phyloP scores from a whole-genome alignment of 2,329 filamentous ascomycete species.

The Daldinia sp. region DNA sequence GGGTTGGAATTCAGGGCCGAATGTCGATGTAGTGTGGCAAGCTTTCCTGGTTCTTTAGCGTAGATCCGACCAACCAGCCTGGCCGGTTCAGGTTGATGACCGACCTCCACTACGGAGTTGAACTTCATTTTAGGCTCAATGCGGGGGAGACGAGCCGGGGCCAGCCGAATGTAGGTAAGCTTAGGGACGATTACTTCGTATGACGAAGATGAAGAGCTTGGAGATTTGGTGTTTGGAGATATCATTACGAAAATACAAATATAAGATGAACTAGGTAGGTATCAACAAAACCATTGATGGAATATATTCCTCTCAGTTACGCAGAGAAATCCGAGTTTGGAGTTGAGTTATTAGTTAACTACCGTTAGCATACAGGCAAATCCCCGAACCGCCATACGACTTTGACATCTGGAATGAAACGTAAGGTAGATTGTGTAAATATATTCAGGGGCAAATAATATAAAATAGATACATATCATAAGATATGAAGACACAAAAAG shows the following conservation, averaged over 20 bases:
- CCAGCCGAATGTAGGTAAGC: constrained; percentile 5
- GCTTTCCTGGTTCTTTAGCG: constrained; percentile 23
- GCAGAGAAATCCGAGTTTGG: not conserved
- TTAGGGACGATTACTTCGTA: constrained; percentile 3
- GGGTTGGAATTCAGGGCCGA: constrained; percentile 31
- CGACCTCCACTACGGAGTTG: constrained; percentile 38
- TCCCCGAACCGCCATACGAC: not conserved
- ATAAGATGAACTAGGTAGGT: not conserved
- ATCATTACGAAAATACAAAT: not conserved
- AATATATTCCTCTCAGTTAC: not conserved
- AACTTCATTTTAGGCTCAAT: constrained; percentile 46
- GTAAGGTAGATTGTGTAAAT: not conserved
- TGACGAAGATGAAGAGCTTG: constrained; percentile 2
- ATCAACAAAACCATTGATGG: not conserved
- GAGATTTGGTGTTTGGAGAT: not conserved
- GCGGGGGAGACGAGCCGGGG: constrained; percentile 36
- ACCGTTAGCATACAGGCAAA: not conserved
- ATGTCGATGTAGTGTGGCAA: constrained; percentile 23
- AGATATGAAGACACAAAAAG: not conserved
- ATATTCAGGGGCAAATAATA: not conserved
- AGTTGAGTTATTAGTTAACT: not conserved
- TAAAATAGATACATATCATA: not conserved
- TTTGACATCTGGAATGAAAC: no score
- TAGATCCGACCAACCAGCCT: constrained; percentile 35
- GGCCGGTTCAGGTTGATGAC: constrained; percentile 12